Evolutionary conservation across 2,329 filamentous ascomycete species (phyloP), one percentile per base, ranked within the genome.

Genomic region (Penicillium sp.): DNA sequence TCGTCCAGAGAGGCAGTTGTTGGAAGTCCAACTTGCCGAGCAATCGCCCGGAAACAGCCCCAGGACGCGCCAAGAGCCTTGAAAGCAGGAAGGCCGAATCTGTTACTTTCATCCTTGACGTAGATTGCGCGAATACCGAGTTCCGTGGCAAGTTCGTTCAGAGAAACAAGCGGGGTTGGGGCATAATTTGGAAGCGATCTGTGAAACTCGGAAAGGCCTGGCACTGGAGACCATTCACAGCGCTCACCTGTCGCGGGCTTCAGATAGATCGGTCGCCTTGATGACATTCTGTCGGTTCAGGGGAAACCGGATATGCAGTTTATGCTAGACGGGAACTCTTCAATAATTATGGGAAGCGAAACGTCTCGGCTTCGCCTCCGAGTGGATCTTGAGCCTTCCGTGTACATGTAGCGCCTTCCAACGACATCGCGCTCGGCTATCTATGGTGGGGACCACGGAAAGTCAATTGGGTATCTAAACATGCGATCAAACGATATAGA

Each of bases 61-160:
- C 87, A 93, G 0, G 86, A 88, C 1, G 89, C 88, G 18, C 89
- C 89, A 0, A 92, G 79, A 42, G 92, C 88, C 70, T 94, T 94
- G 77, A 92, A 93, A 0, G 88, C 81, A 0, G 87, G 86, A 1
- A 92, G 76, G 0, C 85, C 85, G 34, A 90, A 82, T 5, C 88
- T 81, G 48, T 72, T 76, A 26, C 81, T 84, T 68, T 93, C 88
- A 61, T 91, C 83, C 65, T 93, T 93, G 57, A 91, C 64, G 34
- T 85, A 78, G 3, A 92, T 75, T 5, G 77, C 72, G 0, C 72
- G 70, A 10, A 89, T 71, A 0, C 81, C 81, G 0, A 90, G 68
- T 13, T 85, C 77, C 2, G 72, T 59, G 0, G 87, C 85, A 0
- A 90, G 57, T 0, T 70, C 61, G 0, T 78, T 73, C 0, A 90